These are phyloP conservation scores for Asterella californica DNA, from an alignment of 225 moss, liverwort and hornwort species.

Conservation along the genomic window DNA sequence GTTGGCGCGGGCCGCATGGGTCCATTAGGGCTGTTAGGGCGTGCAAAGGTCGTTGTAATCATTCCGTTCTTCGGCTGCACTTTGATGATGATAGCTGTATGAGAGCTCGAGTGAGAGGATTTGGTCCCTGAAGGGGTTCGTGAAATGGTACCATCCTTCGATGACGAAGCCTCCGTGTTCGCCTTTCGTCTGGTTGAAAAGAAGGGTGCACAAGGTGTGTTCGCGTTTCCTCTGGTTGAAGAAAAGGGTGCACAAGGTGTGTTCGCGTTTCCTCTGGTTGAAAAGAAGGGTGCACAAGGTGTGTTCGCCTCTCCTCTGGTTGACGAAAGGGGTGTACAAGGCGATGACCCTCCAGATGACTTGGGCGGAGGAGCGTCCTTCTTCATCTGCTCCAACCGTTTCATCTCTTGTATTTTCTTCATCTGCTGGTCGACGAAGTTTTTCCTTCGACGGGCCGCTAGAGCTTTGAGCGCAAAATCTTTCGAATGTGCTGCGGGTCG, in stretches of 20 bases:
- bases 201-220: too few species aligned
- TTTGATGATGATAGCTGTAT: background rate
- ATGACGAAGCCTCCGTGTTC: background rate
- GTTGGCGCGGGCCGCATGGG: background rate
- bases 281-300: background rate
- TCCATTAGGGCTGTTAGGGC: slow-evolving; percentile 8
- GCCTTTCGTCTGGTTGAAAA: too few species aligned
- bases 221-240: too few species aligned
- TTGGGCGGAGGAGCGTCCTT: background rate
- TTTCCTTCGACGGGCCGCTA: slow-evolving; percentile 16
- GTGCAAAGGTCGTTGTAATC: background rate
- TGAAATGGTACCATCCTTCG: background rate
- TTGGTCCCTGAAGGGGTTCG: background rate
- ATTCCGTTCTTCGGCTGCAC: background rate
- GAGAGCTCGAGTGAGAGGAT: background rate
- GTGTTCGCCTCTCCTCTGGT: background rate
- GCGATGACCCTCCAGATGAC: background rate
- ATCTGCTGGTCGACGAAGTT: background rate
- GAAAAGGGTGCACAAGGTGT: too few species aligned
- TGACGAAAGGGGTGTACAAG: background rate
- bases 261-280: background rate
- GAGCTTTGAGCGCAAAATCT: slow-evolving; percentile 21
- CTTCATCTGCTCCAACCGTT: background rate
- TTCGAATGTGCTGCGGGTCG: background rate
- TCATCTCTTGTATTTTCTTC: background rate